Conservation (phyloP, 495 filamentous ascomycete species). For the Chaetomidium leptoderma region DNA sequence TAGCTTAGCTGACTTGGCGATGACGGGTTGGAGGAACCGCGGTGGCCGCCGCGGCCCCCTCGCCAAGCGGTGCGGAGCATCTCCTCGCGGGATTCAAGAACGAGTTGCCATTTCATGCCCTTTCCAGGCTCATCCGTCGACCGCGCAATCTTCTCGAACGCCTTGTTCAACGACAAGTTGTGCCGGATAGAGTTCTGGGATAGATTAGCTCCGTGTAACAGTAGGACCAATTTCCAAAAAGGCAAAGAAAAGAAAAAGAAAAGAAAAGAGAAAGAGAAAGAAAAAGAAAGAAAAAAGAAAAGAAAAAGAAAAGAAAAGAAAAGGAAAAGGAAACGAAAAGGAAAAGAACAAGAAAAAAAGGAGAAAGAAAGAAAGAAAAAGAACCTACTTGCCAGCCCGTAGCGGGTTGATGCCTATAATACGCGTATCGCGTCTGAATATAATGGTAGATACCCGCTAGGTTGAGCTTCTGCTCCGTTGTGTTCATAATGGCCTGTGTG, state of each 20-base stretch:
- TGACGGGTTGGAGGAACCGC: constrained; percentile 53
- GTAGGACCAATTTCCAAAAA: background rate
- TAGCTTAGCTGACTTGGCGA: constrained; percentile 53
- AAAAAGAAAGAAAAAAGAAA: background rate
- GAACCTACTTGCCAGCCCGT: constrained; percentile 79
- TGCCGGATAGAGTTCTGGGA: constrained; percentile 89
- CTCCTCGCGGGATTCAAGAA: constrained; percentile 72
- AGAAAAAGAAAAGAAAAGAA: background rate
- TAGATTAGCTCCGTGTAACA: constrained; percentile 22
- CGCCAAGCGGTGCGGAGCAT: constrained; percentile 48
- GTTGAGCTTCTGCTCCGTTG: constrained; percentile 78
- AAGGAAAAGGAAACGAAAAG: background rate
- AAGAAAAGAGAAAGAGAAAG: too few species aligned
- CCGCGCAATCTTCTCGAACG: constrained; percentile 86
- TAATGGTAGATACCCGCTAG: constrained; percentile 86
- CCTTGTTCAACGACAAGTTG: constrained; percentile 89
- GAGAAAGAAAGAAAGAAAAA: background rate
- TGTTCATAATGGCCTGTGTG: constrained; percentile 86
- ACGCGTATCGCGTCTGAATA: constrained; percentile 84
- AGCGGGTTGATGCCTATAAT: constrained; percentile 70
- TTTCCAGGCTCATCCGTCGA: constrained; percentile 94
- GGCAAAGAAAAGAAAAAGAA: too few species aligned
- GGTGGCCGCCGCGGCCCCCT: constrained; percentile 53
- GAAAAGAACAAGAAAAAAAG: background rate
- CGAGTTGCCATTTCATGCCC: constrained; percentile 97